phyloP scores from a whole-genome alignment of 2,329 filamentous ascomycete species.

The Lachnellula occidentalis region DNA sequence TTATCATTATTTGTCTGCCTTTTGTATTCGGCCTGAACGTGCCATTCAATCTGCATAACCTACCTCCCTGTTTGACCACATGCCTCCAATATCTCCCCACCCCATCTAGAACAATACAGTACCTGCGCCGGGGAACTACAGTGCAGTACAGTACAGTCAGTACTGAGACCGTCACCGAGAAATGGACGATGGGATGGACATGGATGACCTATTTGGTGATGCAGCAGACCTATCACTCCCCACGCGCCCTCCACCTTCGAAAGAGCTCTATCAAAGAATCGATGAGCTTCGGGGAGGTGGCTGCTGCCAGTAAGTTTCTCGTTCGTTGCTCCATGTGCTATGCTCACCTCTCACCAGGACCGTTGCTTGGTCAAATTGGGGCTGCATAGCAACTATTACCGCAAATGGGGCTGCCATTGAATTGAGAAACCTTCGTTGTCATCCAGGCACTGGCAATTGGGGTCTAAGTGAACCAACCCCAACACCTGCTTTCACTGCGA shows the following conservation, averaged over 20 bases:
- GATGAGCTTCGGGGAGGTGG: slow-evolving; percentile 72
- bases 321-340: background rate
- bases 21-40: background rate
- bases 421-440: slow-evolving; percentile 66
- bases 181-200: slow-evolving; percentile 51
- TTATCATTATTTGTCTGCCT: background rate
- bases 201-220: slow-evolving; percentile 72
- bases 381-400: slow-evolving; percentile 77
- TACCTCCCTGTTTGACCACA: background rate
- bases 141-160: background rate
- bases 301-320: slow-evolving; percentile 68
- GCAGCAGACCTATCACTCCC: slow-evolving; percentile 54
- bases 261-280: slow-evolving; percentile 65
- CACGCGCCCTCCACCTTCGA: slow-evolving; percentile 46
- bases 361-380: slow-evolving; percentile 82
- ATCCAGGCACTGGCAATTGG: slow-evolving; percentile 68
- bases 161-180: slow-evolving; percentile 42
- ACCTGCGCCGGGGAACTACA: no score
- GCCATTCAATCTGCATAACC: background rate
- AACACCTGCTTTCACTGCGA: slow-evolving; percentile 54
- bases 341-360: slow-evolving; percentile 45
- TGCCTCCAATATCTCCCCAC: background rate
- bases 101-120: slow-evolving; percentile 1
- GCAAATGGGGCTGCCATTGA: slow-evolving; percentile 65
- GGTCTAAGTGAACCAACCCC: slow-evolving; percentile 66